phyloP scores from a whole-genome alignment of 2,329 filamentous ascomycete genomes.

The Penicillium brevicompactum region DNA sequence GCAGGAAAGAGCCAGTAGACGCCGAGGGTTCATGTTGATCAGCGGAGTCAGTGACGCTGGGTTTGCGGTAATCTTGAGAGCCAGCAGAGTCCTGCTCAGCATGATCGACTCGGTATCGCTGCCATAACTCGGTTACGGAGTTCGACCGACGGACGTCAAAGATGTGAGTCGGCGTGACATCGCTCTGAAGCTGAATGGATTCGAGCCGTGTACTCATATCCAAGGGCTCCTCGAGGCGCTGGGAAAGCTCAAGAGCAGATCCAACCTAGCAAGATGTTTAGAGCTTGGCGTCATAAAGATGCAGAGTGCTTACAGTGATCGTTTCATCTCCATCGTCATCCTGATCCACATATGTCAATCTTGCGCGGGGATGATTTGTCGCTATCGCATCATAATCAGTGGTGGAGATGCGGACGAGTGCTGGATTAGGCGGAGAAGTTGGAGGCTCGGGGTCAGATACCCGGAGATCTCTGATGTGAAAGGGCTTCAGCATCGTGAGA shows the following conservation, averaged over 20 bases:
- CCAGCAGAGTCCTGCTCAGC: neutral
- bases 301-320: slow-evolving; percentile 43
- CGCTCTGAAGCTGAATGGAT: slow-evolving; percentile 10
- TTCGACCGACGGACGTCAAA: slow-evolving; percentile 49
- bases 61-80: neutral
- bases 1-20: slow-evolving; percentile 1
- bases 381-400: slow-evolving; percentile 48
- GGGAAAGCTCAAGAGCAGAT: slow-evolving; percentile 49
- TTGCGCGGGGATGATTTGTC: slow-evolving; percentile 42
- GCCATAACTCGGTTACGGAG: slow-evolving; percentile 44
- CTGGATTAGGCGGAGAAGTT: slow-evolving; percentile 16
- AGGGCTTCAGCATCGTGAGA: slow-evolving; percentile 42
- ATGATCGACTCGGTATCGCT: slow-evolving; percentile 28
- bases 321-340: slow-evolving; percentile 52
- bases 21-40: slow-evolving; percentile 6
- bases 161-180: slow-evolving; percentile 42
- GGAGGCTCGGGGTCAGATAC: slow-evolving; percentile 12
- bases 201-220: slow-evolving; percentile 12
- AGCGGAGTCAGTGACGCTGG: neutral
- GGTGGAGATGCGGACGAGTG: slow-evolving; percentile 44
- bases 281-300: neutral
- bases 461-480: slow-evolving; percentile 43
- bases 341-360: slow-evolving; percentile 48
- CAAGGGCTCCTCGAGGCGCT: slow-evolving; percentile 49
- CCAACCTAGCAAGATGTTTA: slow-evolving; percentile 42